Conservation (phyloP, 2,329 filamentous ascomycete species). For the Ceratocystis cubensis region DNA sequence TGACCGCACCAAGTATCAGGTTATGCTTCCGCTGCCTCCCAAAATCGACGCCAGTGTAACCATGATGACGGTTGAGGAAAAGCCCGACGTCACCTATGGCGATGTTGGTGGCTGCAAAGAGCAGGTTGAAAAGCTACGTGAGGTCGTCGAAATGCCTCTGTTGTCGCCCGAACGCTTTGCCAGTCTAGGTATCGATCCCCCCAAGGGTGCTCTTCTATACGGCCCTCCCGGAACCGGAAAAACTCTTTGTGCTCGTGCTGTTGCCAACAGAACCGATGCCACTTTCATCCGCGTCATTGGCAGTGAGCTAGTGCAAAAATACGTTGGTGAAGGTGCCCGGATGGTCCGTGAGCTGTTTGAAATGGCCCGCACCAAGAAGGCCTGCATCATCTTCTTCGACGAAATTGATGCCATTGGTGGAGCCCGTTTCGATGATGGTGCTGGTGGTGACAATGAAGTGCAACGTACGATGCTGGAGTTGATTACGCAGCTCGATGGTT, state of each 20-base stretch:
- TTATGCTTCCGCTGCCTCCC: slow-evolving; percentile 84
- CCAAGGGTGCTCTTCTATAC: slow-evolving; percentile 92
- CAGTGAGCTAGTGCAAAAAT: slow-evolving; percentile 95
- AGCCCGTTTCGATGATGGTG: slow-evolving; percentile 90
- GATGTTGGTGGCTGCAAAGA: slow-evolving; percentile 99
- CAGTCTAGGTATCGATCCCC: slow-evolving; percentile 95
- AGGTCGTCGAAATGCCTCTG: slow-evolving; percentile 97
- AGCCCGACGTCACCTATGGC: slow-evolving; percentile 96
- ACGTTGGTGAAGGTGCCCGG: slow-evolving; percentile 91
- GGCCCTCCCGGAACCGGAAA: slow-evolving; percentile 97
- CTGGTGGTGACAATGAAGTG: slow-evolving; percentile 93
- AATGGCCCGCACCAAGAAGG: slow-evolving; percentile 99
- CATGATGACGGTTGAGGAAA: slow-evolving; percentile 99
- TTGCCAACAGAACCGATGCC: slow-evolving; percentile 94
- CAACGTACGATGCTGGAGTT: slow-evolving; percentile 96
- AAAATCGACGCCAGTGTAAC: slow-evolving; percentile 99
- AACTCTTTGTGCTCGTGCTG: slow-evolving; percentile 91
- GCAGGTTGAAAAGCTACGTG: slow-evolving; percentile 96
- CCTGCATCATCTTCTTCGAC: slow-evolving; percentile 94
- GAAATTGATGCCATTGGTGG: slow-evolving; percentile 95
- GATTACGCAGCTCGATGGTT: slow-evolving; percentile 92
- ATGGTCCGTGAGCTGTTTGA: slow-evolving; percentile 99
- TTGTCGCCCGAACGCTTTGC: slow-evolving; percentile 95
- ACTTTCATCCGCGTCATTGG: slow-evolving; percentile 98
- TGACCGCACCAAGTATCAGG: slow-evolving; percentile 98